phyloP scores from a whole-genome alignment of 1,139 yeast genomes.

The Scheffersomyces insectosa region DNA sequence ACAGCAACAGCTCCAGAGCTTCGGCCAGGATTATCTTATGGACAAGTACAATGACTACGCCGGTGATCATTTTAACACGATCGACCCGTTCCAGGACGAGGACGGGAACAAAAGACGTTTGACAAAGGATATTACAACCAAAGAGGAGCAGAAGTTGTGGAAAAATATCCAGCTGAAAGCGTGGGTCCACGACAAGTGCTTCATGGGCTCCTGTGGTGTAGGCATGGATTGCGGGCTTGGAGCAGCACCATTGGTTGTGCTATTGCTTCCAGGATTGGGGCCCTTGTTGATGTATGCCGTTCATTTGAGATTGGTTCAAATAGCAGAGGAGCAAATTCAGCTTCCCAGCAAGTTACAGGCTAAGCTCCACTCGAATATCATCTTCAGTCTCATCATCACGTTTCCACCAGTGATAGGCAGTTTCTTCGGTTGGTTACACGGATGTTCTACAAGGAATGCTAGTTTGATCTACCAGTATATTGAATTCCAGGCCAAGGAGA shows the following conservation, averaged over 20 bases:
- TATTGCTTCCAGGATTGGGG: conserved; percentile 73
- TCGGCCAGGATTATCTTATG: conserved; percentile 52
- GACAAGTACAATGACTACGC: conserved; percentile 67
- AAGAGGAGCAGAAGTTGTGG: conserved; percentile 68
- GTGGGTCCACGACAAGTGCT: conserved; percentile 83
- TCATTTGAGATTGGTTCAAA: conserved; percentile 63
- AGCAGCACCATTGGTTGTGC: conserved; percentile 63
- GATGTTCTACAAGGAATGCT: conserved; percentile 88
- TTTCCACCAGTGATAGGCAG: conserved; percentile 80
- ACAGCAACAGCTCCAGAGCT: conserved; percentile 1
- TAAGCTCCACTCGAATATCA: conserved; percentile 72
- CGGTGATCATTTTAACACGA: conserved; percentile 55
- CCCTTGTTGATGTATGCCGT: conserved; percentile 78
- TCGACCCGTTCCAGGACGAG: conserved; percentile 66
- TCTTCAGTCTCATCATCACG: conserved; percentile 69
- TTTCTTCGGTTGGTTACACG: conserved; percentile 75
- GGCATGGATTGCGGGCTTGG: conserved; percentile 81
- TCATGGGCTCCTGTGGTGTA: conserved; percentile 68
- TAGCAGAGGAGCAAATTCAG: conserved; percentile 55
- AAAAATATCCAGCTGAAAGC: conserved; percentile 71
- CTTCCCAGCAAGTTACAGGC: conserved; percentile 63
- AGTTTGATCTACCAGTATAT: conserved; percentile 62
- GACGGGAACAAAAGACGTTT: conserved; percentile 60
- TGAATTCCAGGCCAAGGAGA: conserved; percentile 35
- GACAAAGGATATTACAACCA: conserved; percentile 54